phyloP scores from a whole-genome alignment of 139 green algal species.

The Chlamydomonas schloesseri region DNA sequence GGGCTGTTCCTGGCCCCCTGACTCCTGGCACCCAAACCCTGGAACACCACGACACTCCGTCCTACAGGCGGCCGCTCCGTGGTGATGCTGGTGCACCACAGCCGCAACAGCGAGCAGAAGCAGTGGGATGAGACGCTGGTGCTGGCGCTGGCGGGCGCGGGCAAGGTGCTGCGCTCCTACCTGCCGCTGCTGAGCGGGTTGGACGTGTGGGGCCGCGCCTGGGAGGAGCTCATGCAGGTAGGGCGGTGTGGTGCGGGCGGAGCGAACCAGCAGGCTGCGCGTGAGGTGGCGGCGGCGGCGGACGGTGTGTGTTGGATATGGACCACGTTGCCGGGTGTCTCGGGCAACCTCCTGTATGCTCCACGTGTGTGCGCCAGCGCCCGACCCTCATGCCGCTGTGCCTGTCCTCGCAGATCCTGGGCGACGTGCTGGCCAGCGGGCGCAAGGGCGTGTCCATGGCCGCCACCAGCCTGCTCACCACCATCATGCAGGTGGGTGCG shows the following conservation, averaged over 20 bases:
- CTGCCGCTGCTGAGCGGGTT: conserved; percentile 77
- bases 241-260: conserved; percentile 38
- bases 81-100: conserved; percentile 94
- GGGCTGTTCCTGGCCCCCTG: too few relatives aligned
- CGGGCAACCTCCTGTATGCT: too few relatives aligned
- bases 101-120: conserved; percentile 94
- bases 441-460: conserved; percentile 49
- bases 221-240: conserved; percentile 86
- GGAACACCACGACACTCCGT: too few relatives aligned
- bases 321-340: too few relatives aligned
- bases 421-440: conserved; percentile 35
- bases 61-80: conserved; percentile 66
- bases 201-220: conserved; percentile 68
- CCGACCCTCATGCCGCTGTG: background rate
- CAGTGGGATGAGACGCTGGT: conserved; percentile 97
- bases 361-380: too few relatives aligned
- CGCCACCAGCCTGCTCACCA: conserved; percentile 52
- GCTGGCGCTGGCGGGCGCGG: conserved; percentile 82
- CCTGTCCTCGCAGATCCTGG: conserved; percentile 7
- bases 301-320: too few relatives aligned
- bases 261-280: too few relatives aligned
- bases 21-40: too few relatives aligned
- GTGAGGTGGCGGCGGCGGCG: background rate
- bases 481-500: conserved; percentile 28
- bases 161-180: conserved; percentile 85